Evolutionary conservation across 1,284 basidiomycete genomes (phyloP).

Genomic region (Malassezia cuniculi): DNA sequence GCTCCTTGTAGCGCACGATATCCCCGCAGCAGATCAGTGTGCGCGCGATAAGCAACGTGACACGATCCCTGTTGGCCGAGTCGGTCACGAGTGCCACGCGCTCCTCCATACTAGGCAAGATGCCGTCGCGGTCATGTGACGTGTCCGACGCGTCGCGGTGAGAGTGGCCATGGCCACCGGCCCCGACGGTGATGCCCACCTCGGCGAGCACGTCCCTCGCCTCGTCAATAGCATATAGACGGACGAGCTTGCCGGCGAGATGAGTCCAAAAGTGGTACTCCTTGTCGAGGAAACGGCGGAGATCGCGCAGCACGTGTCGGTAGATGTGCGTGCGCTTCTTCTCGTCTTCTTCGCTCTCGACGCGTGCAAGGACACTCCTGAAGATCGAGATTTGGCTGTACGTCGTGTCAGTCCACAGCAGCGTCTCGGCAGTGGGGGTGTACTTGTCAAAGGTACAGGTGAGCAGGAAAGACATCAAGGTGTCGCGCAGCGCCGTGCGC

Average conservation of each 20-base stretch:
- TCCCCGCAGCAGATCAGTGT: slow-evolving; percentile 83
- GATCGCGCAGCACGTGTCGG: slow-evolving; percentile 17
- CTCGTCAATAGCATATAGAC: slow-evolving; percentile 30
- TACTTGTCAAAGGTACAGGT: slow-evolving; percentile 28
- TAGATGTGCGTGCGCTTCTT: slow-evolving; percentile 20
- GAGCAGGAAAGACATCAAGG: slow-evolving; percentile 38
- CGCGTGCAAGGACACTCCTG: slow-evolving; percentile 20
- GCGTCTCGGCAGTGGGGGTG: slow-evolving; percentile 24
- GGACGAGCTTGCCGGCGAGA: slow-evolving; percentile 26
- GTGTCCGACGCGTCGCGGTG: no score
- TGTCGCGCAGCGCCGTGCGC: slow-evolving; percentile 29
- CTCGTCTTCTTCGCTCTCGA: slow-evolving; percentile 20
- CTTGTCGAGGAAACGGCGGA: slow-evolving; percentile 27
- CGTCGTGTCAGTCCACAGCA: slow-evolving; percentile 39
- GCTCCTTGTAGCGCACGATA: slow-evolving; percentile 79
- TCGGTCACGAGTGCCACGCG: no score
- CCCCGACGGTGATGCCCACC: slow-evolving; percentile 23
- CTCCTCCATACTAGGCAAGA: no score
- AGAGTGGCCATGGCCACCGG: no score
- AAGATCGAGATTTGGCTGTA: slow-evolving; percentile 30
- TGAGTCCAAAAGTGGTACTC: slow-evolving; percentile 37
- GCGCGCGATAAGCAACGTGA: no score
- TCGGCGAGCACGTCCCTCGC: slow-evolving; percentile 19
- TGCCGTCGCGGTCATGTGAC: no score
- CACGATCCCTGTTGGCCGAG: no score